Conservation (phyloP, 176 grass and related monocot genomes). For the Lolium rigidum region DNA sequence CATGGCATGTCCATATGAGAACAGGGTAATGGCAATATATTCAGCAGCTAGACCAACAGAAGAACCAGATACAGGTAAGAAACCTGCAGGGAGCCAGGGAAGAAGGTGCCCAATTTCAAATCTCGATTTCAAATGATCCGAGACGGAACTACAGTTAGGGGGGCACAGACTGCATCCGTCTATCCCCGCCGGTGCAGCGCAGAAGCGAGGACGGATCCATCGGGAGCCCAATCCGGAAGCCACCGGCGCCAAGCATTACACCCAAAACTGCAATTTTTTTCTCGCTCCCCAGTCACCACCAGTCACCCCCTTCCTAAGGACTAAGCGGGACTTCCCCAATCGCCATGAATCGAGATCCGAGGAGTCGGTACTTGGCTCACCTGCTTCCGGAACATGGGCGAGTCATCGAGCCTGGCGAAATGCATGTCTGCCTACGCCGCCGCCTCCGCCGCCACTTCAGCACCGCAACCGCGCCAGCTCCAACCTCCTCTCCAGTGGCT, state of each 20-base stretch:
- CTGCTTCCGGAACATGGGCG: slow-evolving; percentile 99
- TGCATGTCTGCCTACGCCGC: slow-evolving; percentile 63
- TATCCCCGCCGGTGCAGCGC: neutral
- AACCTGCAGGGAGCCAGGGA: neutral
- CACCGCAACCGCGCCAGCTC: neutral
- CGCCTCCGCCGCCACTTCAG: slow-evolving; percentile 43
- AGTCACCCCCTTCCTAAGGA: slow-evolving; percentile 18
- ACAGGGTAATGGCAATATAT: neutral
- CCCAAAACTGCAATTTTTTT: slow-evolving; percentile 35
- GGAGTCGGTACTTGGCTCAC: slow-evolving; percentile 10
- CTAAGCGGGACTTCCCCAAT: neutral
- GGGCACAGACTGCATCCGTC: neutral
- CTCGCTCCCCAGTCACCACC: neutral
- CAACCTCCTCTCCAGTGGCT: too few relatives aligned
- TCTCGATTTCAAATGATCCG: neutral
- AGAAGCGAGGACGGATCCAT: slow-evolving; percentile 33
- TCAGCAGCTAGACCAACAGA: neutral
- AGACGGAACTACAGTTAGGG: neutral
- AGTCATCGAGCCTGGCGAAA: slow-evolving; percentile 97
- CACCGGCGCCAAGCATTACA: slow-evolving; percentile 37
- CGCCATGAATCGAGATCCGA: slow-evolving; percentile 47
- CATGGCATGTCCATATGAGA: neutral
- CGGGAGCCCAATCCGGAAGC: slow-evolving; percentile 15
- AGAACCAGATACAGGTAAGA: neutral
- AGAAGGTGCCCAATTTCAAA: neutral